A percentile compares a stretch with the other conserved stretches of the same genome.
Conservation (phyloP, 345 rosid genomes). For the Mangifera indica region DNA sequence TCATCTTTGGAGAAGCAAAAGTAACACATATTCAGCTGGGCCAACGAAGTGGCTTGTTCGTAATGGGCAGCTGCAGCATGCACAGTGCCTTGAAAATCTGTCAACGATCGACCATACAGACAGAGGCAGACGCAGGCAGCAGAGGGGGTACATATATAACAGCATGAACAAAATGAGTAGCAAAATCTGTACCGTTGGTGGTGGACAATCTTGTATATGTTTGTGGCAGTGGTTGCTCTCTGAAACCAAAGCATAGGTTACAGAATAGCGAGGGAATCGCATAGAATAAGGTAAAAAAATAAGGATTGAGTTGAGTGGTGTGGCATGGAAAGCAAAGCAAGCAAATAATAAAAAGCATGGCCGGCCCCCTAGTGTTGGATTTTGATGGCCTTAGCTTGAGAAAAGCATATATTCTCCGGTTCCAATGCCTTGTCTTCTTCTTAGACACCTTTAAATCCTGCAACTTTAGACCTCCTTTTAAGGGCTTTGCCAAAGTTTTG, state of each 20-base stretch:
- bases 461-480: slow-evolving; percentile 53
- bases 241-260: no score
- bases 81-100: no score
- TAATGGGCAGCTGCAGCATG: no score
- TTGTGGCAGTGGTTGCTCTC: not conserved
- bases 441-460: slow-evolving; percentile 39
- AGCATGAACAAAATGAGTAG: slow-evolving; percentile 12
- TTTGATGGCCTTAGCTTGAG: slow-evolving; percentile 37
- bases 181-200: slow-evolving; percentile 14
- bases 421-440: slow-evolving; percentile 57
- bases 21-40: no score
- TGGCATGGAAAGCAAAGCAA: not conserved
- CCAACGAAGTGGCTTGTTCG: no score
- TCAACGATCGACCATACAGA: not conserved
- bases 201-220: slow-evolving; percentile 12
- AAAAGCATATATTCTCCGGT: slow-evolving; percentile 59
- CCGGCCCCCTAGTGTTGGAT: slow-evolving; percentile 29
- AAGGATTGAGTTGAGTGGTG: slow-evolving; percentile 29
- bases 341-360: slow-evolving; percentile 9
- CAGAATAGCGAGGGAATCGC: not conserved
- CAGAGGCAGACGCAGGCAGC: not conserved
- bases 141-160: no score
- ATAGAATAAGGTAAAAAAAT: slow-evolving; percentile 4
- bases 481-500: slow-evolving; percentile 40
- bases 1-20: no score